phyloP scores from a whole-genome alignment of 2,329 filamentous ascomycete species.

The Pseudogymnoascus sp. region DNA sequence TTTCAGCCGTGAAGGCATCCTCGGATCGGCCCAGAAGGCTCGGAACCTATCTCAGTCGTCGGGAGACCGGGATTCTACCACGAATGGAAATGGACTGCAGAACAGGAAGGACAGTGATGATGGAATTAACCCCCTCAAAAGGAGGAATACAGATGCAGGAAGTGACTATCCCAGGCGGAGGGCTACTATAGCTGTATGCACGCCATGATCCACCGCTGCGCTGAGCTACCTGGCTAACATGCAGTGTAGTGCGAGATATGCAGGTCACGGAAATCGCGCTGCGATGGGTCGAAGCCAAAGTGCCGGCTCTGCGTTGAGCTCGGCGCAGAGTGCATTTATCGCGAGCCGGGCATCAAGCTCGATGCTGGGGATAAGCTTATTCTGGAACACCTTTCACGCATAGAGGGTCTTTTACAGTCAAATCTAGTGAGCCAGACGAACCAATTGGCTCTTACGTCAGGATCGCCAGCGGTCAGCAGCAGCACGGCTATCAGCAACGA shows the following conservation, averaged over 20 bases:
- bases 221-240: constrained; percentile 12
- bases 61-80: constrained; percentile 36
- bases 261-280: constrained; percentile 69
- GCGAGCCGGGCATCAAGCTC: constrained; percentile 78
- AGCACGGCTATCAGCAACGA: constrained; percentile 53
- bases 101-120: constrained; percentile 40
- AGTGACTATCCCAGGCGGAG: constrained; percentile 56
- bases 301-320: constrained; percentile 78
- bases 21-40: constrained; percentile 44
- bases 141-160: constrained; percentile 51
- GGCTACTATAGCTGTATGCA: constrained; percentile 56
- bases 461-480: constrained; percentile 57
- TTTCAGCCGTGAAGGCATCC: constrained; percentile 47
- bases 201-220: constrained; percentile 3
- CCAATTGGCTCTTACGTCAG: constrained; percentile 47
- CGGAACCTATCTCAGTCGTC: constrained; percentile 48
- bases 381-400: constrained; percentile 65
- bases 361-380: constrained; percentile 83
- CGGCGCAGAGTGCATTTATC: constrained; percentile 74
- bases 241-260: constrained; percentile 64
- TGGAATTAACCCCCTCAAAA: constrained; percentile 49
- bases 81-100: constrained; percentile 34
- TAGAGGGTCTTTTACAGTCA: constrained; percentile 70
- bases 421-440: constrained; percentile 46
- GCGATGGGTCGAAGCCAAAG: constrained; percentile 71